These are phyloP conservation scores for Globisporangium okanoganense DNA, from an alignment of 352 stramenopile genomes.

Conservation along the genomic window DNA sequence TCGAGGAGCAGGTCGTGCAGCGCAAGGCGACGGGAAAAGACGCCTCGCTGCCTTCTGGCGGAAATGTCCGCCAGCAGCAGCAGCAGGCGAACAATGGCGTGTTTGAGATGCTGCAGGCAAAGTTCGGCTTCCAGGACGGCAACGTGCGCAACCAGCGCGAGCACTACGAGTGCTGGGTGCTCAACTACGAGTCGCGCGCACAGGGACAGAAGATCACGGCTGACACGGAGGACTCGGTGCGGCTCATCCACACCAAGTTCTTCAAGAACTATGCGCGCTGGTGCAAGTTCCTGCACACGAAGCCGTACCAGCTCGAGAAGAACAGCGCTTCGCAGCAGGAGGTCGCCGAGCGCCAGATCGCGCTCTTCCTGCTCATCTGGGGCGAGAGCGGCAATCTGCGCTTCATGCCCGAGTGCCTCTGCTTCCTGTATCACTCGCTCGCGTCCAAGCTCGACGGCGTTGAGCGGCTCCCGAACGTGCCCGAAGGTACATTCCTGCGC, in stretches of 20 bases:
- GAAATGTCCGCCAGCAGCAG: constrained; percentile 18
- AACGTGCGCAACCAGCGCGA: constrained; percentile 84
- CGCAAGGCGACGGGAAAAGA: constrained; percentile 22
- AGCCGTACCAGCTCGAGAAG: constrained; percentile 74
- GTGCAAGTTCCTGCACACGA: constrained; percentile 91
- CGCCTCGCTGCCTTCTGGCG: too few species aligned
- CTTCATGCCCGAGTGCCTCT: constrained; percentile 89
- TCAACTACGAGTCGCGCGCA: constrained; percentile 80
- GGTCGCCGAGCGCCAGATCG: constrained; percentile 54
- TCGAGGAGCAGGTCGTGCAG: constrained; percentile 32
- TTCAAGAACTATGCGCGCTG: constrained; percentile 93
- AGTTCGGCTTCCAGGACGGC: constrained; percentile 86
- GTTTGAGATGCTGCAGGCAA: constrained; percentile 80
- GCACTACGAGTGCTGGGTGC: constrained; percentile 80
- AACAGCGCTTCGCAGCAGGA: constrained; percentile 15
- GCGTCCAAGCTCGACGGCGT: constrained; percentile 63
- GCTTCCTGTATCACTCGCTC: constrained; percentile 86
- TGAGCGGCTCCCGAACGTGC: constrained; percentile 50
- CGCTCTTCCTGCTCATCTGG: constrained; percentile 85
- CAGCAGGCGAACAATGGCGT: constrained; percentile 26
- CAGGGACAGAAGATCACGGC: constrained; percentile 12
- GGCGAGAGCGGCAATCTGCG: constrained; percentile 80
- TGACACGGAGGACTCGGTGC: constrained; percentile 60
- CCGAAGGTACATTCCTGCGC: constrained; percentile 70
- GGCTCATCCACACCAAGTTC: constrained; percentile 91